Evolutionary conservation across 371 early-diverging fungal genomes (phyloP), one percentile per base, ranked within the genome.

Genomic region (Mucor indicus): DNA sequence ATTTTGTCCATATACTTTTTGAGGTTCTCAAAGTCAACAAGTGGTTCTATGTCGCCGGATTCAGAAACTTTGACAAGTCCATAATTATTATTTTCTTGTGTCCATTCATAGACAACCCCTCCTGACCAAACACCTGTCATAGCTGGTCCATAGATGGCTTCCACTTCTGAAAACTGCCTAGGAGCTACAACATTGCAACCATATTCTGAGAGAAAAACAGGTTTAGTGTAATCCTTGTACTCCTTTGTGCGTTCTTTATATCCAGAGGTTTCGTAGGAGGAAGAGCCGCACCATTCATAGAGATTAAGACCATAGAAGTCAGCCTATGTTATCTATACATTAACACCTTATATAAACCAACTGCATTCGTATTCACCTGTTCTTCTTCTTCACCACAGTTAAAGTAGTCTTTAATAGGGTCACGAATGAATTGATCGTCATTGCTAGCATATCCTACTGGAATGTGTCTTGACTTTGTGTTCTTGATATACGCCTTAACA

Each of bases 391-490:
- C 73, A 35, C 90, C 91, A 44, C 91, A 90, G 46, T 75, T 81
- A 63, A 88, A 89, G 55, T 86, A 90, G 42, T 72, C 75, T 58
- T 82, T 77, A 37, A 88, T 77, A 38, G 77, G 67, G 50, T 79
- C 72, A n/a, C 87, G 78, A 39, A 88, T 84, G 43, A 64, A 68
- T 27, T 80, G 72, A 57, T 89, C 88, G 48, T 89, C 90, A 56
- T 87, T 89, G 50, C 83, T 85, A 32, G 88, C 87, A 49, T 91
- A 91, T 0, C 92, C 91, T 1, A 91, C 85, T 3, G 91, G 90
- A 27, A 90, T 84, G 21, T 58, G 49, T 32, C 80, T 63, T 3
- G 54, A 31, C 13, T 65, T 53, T n/a, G 48, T 69, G 1, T 50
- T 47, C 37, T 63, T 65, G 27, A 89, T 62, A 48, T 84, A 85